Conservation (phyloP, 768 basidiomycete species). For the Kwoniella bestiolae region DNA sequence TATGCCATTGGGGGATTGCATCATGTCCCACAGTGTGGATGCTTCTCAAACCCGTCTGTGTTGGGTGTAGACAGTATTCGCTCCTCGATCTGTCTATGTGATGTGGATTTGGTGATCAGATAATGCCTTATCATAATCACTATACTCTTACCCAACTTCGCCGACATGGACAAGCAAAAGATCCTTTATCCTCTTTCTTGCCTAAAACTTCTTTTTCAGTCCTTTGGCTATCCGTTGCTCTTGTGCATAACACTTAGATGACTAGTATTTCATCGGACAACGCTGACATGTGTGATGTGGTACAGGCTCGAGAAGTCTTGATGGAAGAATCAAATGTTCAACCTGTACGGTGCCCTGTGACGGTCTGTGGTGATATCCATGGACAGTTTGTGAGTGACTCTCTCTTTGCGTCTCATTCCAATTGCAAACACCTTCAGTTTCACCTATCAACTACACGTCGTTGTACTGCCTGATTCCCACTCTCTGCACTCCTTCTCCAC, state of each 20-base stretch:
- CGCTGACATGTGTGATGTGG: background rate
- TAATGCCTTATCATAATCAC: background rate
- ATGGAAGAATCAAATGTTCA: constrained; percentile 99
- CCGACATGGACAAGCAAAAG: background rate
- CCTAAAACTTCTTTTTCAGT: background rate
- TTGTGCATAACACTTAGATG: no score
- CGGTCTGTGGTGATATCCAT: constrained; percentile 99
- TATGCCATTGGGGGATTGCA: no score
- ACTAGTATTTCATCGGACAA: background rate
- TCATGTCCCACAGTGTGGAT: no score
- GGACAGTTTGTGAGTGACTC: constrained; percentile 90
- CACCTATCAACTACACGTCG: no score
- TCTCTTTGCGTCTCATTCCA: constrained; percentile 16
- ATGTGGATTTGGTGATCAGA: background rate
- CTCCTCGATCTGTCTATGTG: no score
- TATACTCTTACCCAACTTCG: background rate
- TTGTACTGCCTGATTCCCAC: no score
- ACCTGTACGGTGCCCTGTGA: constrained; percentile 96
- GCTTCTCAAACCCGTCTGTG: no score
- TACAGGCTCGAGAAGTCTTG: constrained; percentile 92
- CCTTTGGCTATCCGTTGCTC: background rate
- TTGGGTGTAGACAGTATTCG: no score
- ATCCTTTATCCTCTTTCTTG: constrained; percentile 16
- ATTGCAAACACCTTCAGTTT: no score
- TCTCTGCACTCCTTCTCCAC: no score